phyloP scores from a whole-genome alignment of 2,329 filamentous ascomycete species.

The Nothopassalora personata region DNA sequence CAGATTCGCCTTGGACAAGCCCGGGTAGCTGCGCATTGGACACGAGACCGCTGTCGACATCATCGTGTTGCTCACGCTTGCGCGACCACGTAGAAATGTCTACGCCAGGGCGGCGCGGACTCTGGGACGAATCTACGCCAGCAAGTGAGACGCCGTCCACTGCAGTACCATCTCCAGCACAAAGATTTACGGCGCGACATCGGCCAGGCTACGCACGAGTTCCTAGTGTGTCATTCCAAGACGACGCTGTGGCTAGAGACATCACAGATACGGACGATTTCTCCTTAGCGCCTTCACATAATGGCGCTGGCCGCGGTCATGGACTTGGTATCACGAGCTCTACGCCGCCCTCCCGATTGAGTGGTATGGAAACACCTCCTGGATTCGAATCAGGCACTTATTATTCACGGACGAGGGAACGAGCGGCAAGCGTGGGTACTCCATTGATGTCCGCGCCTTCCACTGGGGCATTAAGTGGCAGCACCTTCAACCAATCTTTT shows the following conservation, averaged over 20 bases:
- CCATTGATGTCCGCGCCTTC: slow-evolving; percentile 22
- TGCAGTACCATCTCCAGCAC: slow-evolving; percentile 1
- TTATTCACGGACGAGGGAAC: slow-evolving; percentile 4
- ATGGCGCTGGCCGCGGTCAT: slow-evolving; percentile 14
- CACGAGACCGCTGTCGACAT: background rate
- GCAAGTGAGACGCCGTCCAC: background rate
- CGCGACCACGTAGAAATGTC: slow-evolving; percentile 12
- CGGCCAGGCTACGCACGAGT: slow-evolving; percentile 35
- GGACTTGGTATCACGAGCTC: slow-evolving; percentile 34
- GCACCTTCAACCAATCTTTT: slow-evolving; percentile 20
- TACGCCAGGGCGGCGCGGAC: slow-evolving; percentile 13
- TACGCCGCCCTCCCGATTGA: slow-evolving; percentile 4
- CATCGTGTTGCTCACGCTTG: slow-evolving; percentile 1
- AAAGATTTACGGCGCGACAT: slow-evolving; percentile 20
- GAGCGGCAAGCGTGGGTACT: slow-evolving; percentile 13
- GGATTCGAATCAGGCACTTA: slow-evolving; percentile 17
- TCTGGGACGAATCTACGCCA: slow-evolving; percentile 14
- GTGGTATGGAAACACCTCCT: slow-evolving; percentile 17
- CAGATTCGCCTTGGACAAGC: background rate
- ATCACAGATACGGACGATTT: slow-evolving; percentile 30
- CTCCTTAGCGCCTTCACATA: slow-evolving; percentile 4
- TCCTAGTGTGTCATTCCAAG: slow-evolving; percentile 30
- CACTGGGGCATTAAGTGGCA: slow-evolving; percentile 22
- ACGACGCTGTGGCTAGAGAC: slow-evolving; percentile 21
- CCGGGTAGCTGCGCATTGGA: slow-evolving; percentile 9